phyloP scores from a whole-genome alignment of 108 stramenopile species.

The Fragilaria crotonensis region DNA sequence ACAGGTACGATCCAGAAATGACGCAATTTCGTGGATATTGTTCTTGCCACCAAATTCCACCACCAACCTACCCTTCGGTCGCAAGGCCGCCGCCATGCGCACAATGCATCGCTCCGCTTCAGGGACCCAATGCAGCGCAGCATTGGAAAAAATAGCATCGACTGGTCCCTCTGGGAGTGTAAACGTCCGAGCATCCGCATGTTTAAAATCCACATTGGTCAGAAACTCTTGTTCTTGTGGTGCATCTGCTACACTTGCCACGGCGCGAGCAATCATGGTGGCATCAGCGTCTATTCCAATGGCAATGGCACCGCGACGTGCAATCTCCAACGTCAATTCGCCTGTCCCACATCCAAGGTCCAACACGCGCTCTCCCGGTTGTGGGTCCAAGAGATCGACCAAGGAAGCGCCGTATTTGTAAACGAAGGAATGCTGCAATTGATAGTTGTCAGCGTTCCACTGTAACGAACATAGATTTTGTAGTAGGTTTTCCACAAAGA shows the following conservation, averaged over 20 bases:
- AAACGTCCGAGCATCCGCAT: constrained; percentile 10
- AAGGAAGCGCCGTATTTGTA: constrained; percentile 34
- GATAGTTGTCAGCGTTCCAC: constrained; percentile 31
- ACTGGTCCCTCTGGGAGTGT: neutral
- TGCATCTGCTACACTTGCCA: too few species aligned
- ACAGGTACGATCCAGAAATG: neutral
- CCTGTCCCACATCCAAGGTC: constrained; percentile 65
- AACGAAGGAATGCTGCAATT: constrained; percentile 41
- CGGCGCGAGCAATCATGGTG: constrained; percentile 15
- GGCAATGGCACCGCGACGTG: constrained; percentile 11
- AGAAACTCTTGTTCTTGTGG: constrained; percentile 8
- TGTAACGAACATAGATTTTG: constrained; percentile 1
- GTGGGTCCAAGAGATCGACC: constrained; percentile 31
- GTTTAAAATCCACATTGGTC: constrained; percentile 12
- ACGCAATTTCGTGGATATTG: constrained; percentile 33
- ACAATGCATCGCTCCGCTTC: constrained; percentile 24
- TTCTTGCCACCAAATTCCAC: constrained; percentile 52
- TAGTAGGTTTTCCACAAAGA: too few species aligned
- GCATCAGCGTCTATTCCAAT: constrained; percentile 45
- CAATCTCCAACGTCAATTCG: constrained; percentile 27
- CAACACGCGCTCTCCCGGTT: constrained; percentile 27
- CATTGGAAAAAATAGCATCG: constrained; percentile 52
- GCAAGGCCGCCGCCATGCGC: constrained; percentile 14
- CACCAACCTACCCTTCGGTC: constrained; percentile 46
- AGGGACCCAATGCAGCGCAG: constrained; percentile 50